Evolutionary conservation across 208 protist genomes (phyloP), one percentile per base, ranked within the genome.

Genomic region (Porcisia deanei): DNA sequence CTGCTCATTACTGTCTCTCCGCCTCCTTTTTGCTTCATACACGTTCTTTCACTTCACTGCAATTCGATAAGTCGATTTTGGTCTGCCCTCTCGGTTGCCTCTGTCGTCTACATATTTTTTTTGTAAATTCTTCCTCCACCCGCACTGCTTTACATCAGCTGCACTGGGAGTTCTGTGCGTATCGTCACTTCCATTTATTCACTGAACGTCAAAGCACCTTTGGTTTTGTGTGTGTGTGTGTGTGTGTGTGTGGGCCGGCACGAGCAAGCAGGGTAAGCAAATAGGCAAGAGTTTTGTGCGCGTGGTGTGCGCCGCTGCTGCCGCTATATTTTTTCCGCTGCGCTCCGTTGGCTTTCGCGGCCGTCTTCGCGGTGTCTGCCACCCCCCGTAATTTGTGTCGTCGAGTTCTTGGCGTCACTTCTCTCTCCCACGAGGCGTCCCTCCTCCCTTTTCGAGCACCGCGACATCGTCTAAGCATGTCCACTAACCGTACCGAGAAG

Each of bases 361-460:
- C 63, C 47, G 22, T 61, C 59, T 72, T 71, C 10, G 39, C 39
- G 71, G 63, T 34, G 47, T 75, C 16, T 39, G 58, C 20, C 34
- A n/a, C 63, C 20, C 39, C 18, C 37, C 60, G 6, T 52, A 37
- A 49, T 52, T 37, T 10, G 37, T n/a, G 30, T 30, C 30, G 30
- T 30, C 30, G 30, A 30, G 0, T 37, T 43, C 14, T 10, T 54
- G 58, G 58, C 14, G 37, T 43, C 37, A 37, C 10, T 47, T 67
- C 63, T 18, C n/a, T 4, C n/a, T 5, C 54, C 41, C 30, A 69
- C 73, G 47, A 34, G 61, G 43, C 34, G 12, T n/a, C 16, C 39
- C 63, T 8, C 16, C 25, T 14, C 39, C 66, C 9, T 43, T 43
- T 57, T 25, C 14, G 30, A 25, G 30, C 22, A 5, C 3, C 41